These are phyloP conservation scores for Saturnispora sekii DNA, from an alignment of 805 yeast species.

Conservation along the genomic window DNA sequence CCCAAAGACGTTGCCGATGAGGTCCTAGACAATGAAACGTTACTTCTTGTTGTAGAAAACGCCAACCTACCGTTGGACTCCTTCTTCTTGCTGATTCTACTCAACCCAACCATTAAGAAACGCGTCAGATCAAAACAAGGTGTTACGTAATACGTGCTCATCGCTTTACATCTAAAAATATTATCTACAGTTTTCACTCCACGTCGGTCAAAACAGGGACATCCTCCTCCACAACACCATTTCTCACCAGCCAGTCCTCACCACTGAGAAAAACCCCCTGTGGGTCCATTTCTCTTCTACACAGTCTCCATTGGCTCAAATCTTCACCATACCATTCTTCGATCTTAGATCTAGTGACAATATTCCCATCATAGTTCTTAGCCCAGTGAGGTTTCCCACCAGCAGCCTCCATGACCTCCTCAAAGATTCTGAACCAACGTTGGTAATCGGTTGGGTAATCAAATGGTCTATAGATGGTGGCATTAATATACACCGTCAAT, in stretches of 20 bases:
- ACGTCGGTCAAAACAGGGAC: constrained; percentile 9
- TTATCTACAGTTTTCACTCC: constrained; percentile 3
- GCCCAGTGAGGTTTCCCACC: constrained; percentile 99
- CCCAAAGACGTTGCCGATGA: not conserved
- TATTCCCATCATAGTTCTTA: constrained; percentile 81
- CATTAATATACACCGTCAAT: constrained; percentile 78
- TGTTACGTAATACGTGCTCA: not conserved
- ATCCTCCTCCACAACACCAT: constrained; percentile 47
- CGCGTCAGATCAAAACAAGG: not conserved
- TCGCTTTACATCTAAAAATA: not conserved
- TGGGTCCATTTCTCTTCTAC: constrained; percentile 70
- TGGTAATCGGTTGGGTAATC: constrained; percentile 59
- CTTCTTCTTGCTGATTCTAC: constrained; percentile 5
- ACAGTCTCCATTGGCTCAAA: constrained; percentile 46
- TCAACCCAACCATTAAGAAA: constrained; percentile 2
- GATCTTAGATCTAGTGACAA: constrained; percentile 64
- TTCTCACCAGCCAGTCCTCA: constrained; percentile 69
- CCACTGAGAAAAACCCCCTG: constrained; percentile 71
- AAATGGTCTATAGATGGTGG: constrained; percentile 96
- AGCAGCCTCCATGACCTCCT: constrained; percentile 60
- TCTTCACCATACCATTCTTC: constrained; percentile 74
- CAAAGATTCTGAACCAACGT: constrained; percentile 80
- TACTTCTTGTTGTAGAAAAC: constrained; percentile 2
- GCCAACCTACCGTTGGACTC: constrained; percentile 4
- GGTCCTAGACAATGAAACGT: constrained; percentile 2